Conservation (phyloP, 805 yeast species). For the Saccharomycopsis sp. region DNA sequence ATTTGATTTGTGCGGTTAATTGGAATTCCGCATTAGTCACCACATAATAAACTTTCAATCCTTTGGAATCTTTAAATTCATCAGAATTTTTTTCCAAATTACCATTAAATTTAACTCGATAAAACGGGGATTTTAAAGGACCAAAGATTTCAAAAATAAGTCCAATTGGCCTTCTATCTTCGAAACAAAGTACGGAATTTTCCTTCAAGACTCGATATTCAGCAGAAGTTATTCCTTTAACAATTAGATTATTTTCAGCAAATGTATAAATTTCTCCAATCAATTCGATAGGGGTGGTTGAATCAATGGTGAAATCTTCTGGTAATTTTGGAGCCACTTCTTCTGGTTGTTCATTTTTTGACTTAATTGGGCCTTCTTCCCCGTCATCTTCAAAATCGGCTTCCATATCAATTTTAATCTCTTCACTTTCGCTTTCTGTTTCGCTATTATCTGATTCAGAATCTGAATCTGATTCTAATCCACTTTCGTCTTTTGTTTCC, state of each 20-base stretch:
- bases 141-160: constrained; percentile 86
- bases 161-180: constrained; percentile 62
- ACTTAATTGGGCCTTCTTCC: constrained; percentile 54
- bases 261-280: constrained; percentile 61
- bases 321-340: constrained; percentile 64
- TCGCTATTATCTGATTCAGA: constrained; percentile 10
- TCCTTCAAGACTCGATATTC: constrained; percentile 78
- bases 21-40: constrained; percentile 74
- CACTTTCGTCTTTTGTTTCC: constrained; percentile 3
- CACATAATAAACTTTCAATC: constrained; percentile 58
- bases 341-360: constrained; percentile 67
- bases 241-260: constrained; percentile 62
- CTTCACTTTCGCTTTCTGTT: constrained; percentile 24
- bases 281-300: constrained; percentile 54
- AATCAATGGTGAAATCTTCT: constrained; percentile 46
- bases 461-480: constrained; percentile 7
- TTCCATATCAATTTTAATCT: constrained; percentile 18
- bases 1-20: constrained; percentile 61
- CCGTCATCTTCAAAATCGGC: constrained; percentile 32
- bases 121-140: constrained; percentile 68
- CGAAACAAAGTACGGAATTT: constrained; percentile 68
- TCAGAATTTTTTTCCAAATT: constrained; percentile 33
- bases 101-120: constrained; percentile 57
- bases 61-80: constrained; percentile 37
- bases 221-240: constrained; percentile 68